Evolutionary conservation across 1,284 basidiomycete species (phyloP), one percentile per base, ranked within the genome.

Genomic region (Cutaneotrichosporon cavernicola): DNA sequence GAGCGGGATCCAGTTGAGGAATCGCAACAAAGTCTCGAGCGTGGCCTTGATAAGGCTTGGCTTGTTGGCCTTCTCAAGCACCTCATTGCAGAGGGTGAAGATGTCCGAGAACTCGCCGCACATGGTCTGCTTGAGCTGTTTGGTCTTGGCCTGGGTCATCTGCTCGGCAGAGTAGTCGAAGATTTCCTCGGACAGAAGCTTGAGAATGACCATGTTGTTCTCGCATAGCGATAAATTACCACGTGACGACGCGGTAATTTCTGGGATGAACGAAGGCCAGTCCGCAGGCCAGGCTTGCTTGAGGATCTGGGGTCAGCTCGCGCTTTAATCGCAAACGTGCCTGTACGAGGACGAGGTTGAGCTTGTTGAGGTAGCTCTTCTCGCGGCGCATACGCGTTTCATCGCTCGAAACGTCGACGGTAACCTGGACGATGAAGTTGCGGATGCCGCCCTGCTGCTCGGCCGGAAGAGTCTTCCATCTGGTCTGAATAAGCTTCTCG

Each of bases 261-360:
- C 97, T 9, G 93, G 89, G 76, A 99, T 98, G 84, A 99, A 99
- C 14, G 87, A 90, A 31, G 96, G 95, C 97, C 97, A 99, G 76
- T 97, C 95, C 79, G 98, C 93, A 22, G 96, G 97, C 97, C 97
- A 99, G 78, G 98, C 97, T 84, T 99, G 97, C 82, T 99, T 99
- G 71, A 99, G 84, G 68, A 99, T 97, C 92, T 98, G 76, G 6
- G 18, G 52, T 59, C 49, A 58, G 61, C 34, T 26, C 4, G 3
- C 26, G 9, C 11, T 8, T 4, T 5, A 14, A 40, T 2, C 11
- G 16, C 0, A 49, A 52, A 81, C 86, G 65, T 67, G 91, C 92
- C 83, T 96, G 92, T 61, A 99, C 92, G 50, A 99, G 85, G 32
- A 96, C 94, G 56, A 98, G 85, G 80, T 99, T 97, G 69, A 99